A percentile compares a stretch with the other conserved stretches of the same genome.
Evolutionary conservation across 208 protist species (phyloP).

Genomic region (Trypanosoma brucei): DNA sequence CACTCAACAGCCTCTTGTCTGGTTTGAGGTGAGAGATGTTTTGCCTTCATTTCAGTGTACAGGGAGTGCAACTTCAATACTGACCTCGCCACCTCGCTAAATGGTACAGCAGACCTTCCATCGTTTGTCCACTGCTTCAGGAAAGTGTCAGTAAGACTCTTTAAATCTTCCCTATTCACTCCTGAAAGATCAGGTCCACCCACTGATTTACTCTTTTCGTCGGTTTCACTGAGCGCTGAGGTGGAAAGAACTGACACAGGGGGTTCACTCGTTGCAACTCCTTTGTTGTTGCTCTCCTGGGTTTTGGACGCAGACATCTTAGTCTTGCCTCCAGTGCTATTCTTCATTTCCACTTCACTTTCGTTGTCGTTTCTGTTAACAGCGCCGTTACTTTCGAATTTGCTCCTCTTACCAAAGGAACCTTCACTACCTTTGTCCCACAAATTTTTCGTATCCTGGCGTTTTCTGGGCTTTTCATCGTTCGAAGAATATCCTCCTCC

Average conservation of each 20-base stretch:
- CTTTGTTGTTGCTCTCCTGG: neutral
- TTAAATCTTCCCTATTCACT: constrained; percentile 8
- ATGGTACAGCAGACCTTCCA: constrained; percentile 25
- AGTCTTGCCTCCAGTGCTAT: neutral
- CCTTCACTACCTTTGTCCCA: neutral
- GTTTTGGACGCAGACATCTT: neutral
- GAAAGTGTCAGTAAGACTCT: constrained; percentile 15
- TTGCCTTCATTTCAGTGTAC: constrained; percentile 49
- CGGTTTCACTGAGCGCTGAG: neutral
- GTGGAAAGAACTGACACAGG: neutral
- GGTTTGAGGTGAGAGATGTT: constrained; percentile 37
- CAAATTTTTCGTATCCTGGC: neutral
- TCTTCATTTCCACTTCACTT: constrained; percentile 4
- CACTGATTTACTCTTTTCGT: neutral
- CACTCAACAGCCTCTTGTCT: constrained; percentile 60
- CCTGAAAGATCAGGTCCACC: constrained; percentile 5
- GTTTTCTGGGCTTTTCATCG: neutral
- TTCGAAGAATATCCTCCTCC: neutral
- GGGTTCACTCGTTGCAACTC: neutral
- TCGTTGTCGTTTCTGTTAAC: constrained; percentile 6
- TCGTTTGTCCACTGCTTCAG: constrained; percentile 23
- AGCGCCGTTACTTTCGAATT: constrained; percentile 5
- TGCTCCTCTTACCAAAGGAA: neutral
- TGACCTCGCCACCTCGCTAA: constrained; percentile 58
- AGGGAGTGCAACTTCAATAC: constrained; percentile 63